A percentile compares a stretch with the other conserved stretches of the same genome.
phyloP scores from a whole-genome alignment of 805 yeast species.

The Grigorovia yakushimaensis region DNA sequence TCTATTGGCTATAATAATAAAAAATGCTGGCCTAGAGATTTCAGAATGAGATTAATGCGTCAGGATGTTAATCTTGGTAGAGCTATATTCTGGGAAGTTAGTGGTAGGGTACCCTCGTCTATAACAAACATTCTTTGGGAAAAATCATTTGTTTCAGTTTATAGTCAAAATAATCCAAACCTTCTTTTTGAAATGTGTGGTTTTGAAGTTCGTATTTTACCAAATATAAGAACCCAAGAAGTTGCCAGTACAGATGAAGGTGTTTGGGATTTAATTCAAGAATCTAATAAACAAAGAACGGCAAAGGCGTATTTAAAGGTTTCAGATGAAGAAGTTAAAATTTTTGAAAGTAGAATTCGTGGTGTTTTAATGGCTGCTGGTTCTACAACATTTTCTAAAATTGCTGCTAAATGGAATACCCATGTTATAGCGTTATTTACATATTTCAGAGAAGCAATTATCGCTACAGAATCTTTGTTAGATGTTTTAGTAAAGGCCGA shows the following conservation, averaged over 20 bases:
- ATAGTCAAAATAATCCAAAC: slow-evolving; percentile 84
- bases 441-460: slow-evolving; percentile 87
- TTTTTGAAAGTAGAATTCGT: slow-evolving; percentile 73
- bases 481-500: slow-evolving; percentile 85
- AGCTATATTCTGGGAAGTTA: slow-evolving; percentile 86
- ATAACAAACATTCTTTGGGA: slow-evolving; percentile 70
- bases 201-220: slow-evolving; percentile 82
- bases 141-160: slow-evolving; percentile 74
- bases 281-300: slow-evolving; percentile 67
- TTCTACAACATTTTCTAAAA: slow-evolving; percentile 86
- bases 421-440: slow-evolving; percentile 78
- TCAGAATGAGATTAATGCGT: slow-evolving; percentile 82
- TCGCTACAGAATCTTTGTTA: slow-evolving; percentile 66
- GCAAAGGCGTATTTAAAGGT: slow-evolving; percentile 85
- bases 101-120: slow-evolving; percentile 68
- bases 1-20: slow-evolving; percentile 79
- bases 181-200: slow-evolving; percentile 87
- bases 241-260: slow-evolving; percentile 61
- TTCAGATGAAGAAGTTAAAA: slow-evolving; percentile 65
- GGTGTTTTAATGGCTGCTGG: slow-evolving; percentile 94
- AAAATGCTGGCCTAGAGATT: slow-evolving; percentile 90
- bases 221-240: slow-evolving; percentile 52
- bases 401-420: slow-evolving; percentile 94
- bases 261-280: slow-evolving; percentile 79
- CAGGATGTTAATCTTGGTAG: slow-evolving; percentile 87